Evolutionary conservation across 176 grass and related monocot genomes (phyloP), one percentile per base, ranked within the genome.

Genomic region (Metroxylon sagu): DNA sequence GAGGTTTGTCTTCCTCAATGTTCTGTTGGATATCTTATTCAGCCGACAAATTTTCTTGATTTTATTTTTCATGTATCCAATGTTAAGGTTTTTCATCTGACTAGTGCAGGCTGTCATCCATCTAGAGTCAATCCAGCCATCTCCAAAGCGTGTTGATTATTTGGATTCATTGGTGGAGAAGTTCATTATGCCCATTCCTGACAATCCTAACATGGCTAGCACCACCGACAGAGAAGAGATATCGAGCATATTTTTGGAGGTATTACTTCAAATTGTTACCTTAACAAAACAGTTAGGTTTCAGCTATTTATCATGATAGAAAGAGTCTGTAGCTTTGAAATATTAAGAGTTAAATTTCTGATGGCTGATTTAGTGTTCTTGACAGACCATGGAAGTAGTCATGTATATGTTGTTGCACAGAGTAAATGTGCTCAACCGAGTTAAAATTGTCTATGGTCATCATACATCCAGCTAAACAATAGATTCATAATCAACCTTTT

Each of bases 171-270:
- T 98, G 27, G 93, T 98, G 7, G 93, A 92, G 59, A 92, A 81
- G 73, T 98, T 85, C 63, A 67, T 98, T 66, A 72, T 71, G 35
- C 67, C 76, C 19, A 83, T 85, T 23, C 52, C 66, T 60, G 74
- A 72, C 27, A 81, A 86, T 66, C 66, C 80, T 55, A 71, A 53
- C 19, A 25, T 74, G 54, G 68, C 74, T 49, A 92, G 79, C 75
- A 52, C 80, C 64, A 75, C 23, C 7, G 93, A 98, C 27, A 88
- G 89, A 91, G 93, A 98, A 71, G 93, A 98, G 62, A 53, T 98
- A 69, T 98, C 93, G 30, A 85, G 62, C 50, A 98, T 98, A 70
- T 85, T 85, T 83, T 80, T 98, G 48, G 93, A 98, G 87, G 93
- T 92, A 98, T 76, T 60, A 50, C 19, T 62, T 64, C 29, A 62